Conservation (phyloP, 2,329 filamentous ascomycete genomes). For the Hymenoscyphus infarciens region DNA sequence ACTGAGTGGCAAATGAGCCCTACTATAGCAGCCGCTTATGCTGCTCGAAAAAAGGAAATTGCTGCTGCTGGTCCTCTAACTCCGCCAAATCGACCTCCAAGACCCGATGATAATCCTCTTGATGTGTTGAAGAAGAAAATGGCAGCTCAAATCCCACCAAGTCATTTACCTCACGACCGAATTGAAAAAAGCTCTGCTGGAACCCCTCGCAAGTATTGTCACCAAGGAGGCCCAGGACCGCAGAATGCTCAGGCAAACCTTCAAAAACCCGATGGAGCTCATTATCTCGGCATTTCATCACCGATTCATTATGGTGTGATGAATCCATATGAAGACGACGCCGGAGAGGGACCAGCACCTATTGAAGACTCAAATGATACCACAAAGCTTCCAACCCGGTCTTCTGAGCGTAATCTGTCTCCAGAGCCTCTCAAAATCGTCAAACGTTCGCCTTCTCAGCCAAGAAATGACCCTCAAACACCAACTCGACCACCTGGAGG, state of each 20-base stretch:
- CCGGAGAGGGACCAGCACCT: no score
- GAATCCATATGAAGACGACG: not conserved
- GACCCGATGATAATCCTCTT: not conserved
- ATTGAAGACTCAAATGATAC: not conserved
- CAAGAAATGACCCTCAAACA: not conserved
- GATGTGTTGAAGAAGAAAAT: not conserved
- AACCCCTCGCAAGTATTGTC: not conserved
- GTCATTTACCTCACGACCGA: not conserved
- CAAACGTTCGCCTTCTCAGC: not conserved
- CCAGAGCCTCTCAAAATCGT: not conserved
- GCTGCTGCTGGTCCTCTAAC: not conserved
- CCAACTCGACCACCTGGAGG: not conserved
- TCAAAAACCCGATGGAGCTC: not conserved
- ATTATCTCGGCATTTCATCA: not conserved
- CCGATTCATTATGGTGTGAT: not conserved
- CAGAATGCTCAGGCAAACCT: not conserved
- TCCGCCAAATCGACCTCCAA: not conserved
- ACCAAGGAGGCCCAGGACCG: not conserved
- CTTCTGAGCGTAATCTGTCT: not conserved
- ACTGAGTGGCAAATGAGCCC: not conserved
- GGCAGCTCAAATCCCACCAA: not conserved
- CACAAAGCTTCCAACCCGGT: not conserved
- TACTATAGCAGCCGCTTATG: not conserved
- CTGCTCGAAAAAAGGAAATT: not conserved
- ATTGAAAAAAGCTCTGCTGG: not conserved